Conservation (phyloP, 805 yeast genomes). For the Scheffersomyces ergatensis region DNA sequence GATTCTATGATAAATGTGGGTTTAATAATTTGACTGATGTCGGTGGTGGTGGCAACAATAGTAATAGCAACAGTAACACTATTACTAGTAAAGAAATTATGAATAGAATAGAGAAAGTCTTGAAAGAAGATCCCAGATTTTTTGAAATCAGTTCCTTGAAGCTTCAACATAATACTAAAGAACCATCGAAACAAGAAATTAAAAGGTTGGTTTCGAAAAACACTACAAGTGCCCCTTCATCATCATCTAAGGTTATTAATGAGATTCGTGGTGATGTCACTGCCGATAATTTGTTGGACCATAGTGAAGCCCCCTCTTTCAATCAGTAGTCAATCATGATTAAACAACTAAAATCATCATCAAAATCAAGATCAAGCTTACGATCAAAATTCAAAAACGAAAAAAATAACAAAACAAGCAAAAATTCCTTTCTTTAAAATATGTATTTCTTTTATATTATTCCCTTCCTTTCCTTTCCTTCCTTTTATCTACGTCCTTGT, state of each 20-base stretch:
- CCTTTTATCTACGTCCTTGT: not conserved
- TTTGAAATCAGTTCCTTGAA: slow-evolving; percentile 13
- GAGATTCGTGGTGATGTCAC: too few relatives aligned
- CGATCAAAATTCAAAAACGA: too few relatives aligned
- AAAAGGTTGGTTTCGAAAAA: not conserved
- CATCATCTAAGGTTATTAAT: too few relatives aligned
- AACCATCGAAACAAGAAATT: not conserved
- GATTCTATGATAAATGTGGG: slow-evolving; percentile 46
- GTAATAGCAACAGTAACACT: slow-evolving; percentile 9
- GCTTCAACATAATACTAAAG: not conserved
- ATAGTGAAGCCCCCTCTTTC: too few relatives aligned
- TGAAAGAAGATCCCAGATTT: slow-evolving; percentile 29
- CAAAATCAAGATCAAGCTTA: too few relatives aligned
- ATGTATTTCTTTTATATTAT: not conserved
- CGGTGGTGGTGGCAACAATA: too few relatives aligned
- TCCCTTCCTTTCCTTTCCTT: not conserved
- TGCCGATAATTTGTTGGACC: too few relatives aligned
- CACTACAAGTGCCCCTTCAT: not conserved
- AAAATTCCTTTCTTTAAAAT: too few relatives aligned
- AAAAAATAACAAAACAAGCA: too few relatives aligned
- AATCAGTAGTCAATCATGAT: too few relatives aligned
- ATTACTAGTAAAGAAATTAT: slow-evolving; percentile 35
- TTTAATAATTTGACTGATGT: slow-evolving; percentile 18
- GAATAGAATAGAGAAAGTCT: slow-evolving; percentile 26
- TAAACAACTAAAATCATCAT: too few relatives aligned